phyloP scores from a whole-genome alignment of 495 filamentous ascomycete species.

The Aspergillus leporis region DNA sequence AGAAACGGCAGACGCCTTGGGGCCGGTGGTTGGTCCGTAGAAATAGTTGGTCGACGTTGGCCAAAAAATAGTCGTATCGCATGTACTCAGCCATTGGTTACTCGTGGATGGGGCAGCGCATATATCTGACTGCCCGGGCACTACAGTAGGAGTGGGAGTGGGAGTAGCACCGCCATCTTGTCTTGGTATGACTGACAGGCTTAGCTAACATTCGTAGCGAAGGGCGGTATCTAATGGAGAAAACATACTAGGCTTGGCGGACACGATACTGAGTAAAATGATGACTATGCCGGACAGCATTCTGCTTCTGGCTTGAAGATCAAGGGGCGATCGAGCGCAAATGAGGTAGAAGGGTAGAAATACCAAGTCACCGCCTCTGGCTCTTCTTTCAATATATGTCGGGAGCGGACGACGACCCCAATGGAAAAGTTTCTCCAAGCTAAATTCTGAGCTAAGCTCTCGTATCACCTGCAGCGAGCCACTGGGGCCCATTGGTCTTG shows the following conservation, averaged over 20 bases:
- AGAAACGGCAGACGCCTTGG: constrained; percentile 22
- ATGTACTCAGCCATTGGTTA: constrained; percentile 27
- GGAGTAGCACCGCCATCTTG: background rate
- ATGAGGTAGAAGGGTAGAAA: background rate
- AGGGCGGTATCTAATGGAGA: background rate
- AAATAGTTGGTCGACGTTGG: constrained; percentile 31
- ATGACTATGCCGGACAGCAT: background rate
- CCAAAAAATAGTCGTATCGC: constrained; percentile 29
- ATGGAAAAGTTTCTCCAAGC: background rate
- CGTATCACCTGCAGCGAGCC: background rate
- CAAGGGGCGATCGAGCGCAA: background rate
- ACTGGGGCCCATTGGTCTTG: background rate
- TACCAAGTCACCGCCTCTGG: background rate
- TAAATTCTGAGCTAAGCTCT: background rate
- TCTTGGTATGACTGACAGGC: background rate
- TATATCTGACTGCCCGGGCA: background rate
- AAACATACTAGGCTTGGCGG: background rate
- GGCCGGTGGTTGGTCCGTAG: constrained; percentile 29
- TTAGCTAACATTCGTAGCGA: background rate
- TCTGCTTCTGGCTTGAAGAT: background rate
- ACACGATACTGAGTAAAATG: background rate
- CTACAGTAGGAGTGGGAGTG: background rate
- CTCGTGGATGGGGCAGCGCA: constrained; percentile 15
- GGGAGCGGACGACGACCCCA: too few relatives aligned
- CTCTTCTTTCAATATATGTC: too few relatives aligned